Conservation (phyloP, 108 stramenopile genomes). For the Chaetoceros muelleri region DNA sequence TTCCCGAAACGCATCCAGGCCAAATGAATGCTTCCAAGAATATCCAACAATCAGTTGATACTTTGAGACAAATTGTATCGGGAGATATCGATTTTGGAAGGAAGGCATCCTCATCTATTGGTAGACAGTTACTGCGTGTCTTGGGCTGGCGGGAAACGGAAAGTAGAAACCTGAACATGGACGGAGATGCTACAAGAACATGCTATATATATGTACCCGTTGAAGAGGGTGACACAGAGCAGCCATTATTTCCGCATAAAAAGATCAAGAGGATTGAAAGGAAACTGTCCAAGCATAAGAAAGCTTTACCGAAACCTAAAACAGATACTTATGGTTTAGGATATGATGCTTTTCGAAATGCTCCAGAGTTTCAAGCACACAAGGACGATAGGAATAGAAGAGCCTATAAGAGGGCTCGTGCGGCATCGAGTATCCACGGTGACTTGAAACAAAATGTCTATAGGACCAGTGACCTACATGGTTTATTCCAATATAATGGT, state of each 20-base stretch:
- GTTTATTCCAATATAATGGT: slow-evolving; percentile 15
- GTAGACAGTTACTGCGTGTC: slow-evolving; percentile 39
- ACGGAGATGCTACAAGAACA: neutral
- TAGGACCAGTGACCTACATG: neutral
- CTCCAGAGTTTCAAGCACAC: slow-evolving; percentile 62
- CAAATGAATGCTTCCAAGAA: neutral
- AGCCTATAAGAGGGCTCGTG: slow-evolving; percentile 35
- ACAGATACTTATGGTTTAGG: slow-evolving; percentile 60
- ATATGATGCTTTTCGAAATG: slow-evolving; percentile 56
- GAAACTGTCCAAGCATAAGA: neutral
- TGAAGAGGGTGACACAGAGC: slow-evolving; percentile 7
- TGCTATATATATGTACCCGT: slow-evolving; percentile 11
- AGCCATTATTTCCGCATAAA: neutral
- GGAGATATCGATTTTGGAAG: neutral
- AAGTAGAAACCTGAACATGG: no score
- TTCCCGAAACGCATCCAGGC: neutral
- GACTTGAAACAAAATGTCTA: neutral
- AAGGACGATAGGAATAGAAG: slow-evolving; percentile 30
- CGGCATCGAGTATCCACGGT: slow-evolving; percentile 4
- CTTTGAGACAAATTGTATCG: no score
- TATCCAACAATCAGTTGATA: neutral
- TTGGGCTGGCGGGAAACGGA: slow-evolving; percentile 48
- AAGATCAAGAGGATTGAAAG: neutral
- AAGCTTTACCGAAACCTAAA: slow-evolving; percentile 57
- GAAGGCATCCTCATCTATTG: slow-evolving; percentile 18